Base-by-base conservation (phyloP, 148 eudicot species). In the Beta vulgaris region DNA sequence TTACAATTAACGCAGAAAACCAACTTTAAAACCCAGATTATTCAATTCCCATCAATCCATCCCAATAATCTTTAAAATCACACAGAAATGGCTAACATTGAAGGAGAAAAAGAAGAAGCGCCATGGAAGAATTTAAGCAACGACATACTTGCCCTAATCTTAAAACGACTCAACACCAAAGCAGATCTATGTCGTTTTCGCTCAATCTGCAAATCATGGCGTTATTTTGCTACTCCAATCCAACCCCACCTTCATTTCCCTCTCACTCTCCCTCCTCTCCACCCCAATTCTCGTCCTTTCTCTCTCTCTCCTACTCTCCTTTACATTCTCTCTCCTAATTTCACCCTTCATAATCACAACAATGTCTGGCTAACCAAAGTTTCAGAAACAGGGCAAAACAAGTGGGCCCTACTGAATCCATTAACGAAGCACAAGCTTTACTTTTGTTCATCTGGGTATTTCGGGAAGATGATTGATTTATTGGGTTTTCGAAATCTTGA, bases 141-240 rank as follows among this genome's bases (percentile, higher is more conserved):
- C 46, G 82, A 79, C 55, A 15, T 79, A 0, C 23, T 79, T 26
- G 42, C 82, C 62, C 63, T 59, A 15, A 79, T 73, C 4, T 21
- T 68, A 12, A 58, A 48, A 59, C 82, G 74, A 36, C 68, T 73
- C n/a, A 21, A 73, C 14, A 79, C 73, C 14, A 68, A 40, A 16
- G 7, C 62, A 26, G 78, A 79, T 40, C 60, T 79, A 4, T 58
- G 69, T 49, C 77, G 82, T 18, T 73, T 79, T n/a, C 73, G 77
- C 39, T 79, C 82, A 16, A 59, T 79, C 48, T 79, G 82, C 74
- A 59, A 74, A 68, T 46, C 77, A 79, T 79, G 82, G 82, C 62
- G 82, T 11, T 36, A 10, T 7, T 74, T 68, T 7, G 78, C 78
- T 15, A 46, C 74, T 29, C 74, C 74, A 2, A 19, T 32, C 0